A percentile compares a stretch with the other conserved stretches of the same genome.
These are phyloP conservation scores for Phylloporus sp. DNA, from an alignment of 768 basidiomycete species.

Conservation along the genomic window DNA sequence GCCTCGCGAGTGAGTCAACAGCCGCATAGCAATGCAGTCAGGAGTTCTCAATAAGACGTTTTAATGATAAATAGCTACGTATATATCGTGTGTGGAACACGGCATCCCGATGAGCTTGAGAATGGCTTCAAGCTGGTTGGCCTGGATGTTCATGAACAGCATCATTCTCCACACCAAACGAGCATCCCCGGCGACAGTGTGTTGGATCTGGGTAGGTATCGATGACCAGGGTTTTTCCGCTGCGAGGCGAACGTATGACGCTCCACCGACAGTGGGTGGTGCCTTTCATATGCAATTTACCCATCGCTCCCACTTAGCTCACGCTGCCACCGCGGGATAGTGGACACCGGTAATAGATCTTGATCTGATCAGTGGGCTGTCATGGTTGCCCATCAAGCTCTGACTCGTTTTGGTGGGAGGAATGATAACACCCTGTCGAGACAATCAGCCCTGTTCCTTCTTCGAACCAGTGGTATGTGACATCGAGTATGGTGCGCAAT, in stretches of 20 bases:
- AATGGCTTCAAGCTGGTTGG: constrained; percentile 3
- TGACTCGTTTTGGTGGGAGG: background rate
- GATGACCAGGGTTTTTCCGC: background rate
- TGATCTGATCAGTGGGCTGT: constrained; percentile 15
- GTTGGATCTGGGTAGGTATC: constrained; percentile 3
- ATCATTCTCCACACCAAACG: background rate
- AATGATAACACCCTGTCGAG: background rate
- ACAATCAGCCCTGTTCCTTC: background rate
- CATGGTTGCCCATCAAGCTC: background rate
- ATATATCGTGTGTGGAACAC: constrained; percentile 7
- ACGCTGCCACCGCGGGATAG: constrained; percentile 9
- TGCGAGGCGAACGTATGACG: background rate
- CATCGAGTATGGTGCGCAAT: background rate
- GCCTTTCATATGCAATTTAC: background rate
- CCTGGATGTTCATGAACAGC: background rate
- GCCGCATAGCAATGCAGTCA: constrained; percentile 9
- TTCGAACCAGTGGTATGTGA: background rate
- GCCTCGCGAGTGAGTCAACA: constrained; percentile 22
- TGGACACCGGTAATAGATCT: constrained; percentile 5
- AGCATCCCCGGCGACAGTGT: background rate
- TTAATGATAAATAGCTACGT: constrained; percentile 22
- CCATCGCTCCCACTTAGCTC: constrained; percentile 11
- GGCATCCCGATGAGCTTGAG: constrained; percentile 7
- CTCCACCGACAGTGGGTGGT: constrained; percentile 1
- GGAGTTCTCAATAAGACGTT: constrained; percentile 21